These are phyloP conservation scores for Monoraphidium neglectum DNA, from an alignment of 139 green algal genomes.

Conservation along the genomic window DNA sequence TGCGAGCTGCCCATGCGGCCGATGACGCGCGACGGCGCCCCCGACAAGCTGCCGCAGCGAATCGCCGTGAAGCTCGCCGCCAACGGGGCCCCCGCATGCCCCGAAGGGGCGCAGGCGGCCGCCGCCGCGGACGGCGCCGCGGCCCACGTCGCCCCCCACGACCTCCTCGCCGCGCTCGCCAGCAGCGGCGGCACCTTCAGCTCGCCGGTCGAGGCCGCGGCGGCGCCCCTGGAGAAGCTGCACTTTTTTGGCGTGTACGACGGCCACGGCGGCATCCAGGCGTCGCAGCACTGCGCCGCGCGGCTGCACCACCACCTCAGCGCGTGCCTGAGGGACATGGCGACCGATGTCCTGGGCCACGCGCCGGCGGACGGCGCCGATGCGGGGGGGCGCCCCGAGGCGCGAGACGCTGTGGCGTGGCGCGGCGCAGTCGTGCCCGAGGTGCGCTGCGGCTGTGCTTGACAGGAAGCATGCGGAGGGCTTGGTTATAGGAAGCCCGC, in stretches of 20 bases:
- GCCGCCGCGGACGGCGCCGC: constrained; percentile 1
- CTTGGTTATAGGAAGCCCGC: too few relatives aligned
- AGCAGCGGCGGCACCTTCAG: background rate
- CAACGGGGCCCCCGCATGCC: constrained; percentile 5
- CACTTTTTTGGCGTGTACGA: constrained; percentile 84
- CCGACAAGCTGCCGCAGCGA: constrained; percentile 52
- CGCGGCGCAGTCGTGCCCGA: too few relatives aligned
- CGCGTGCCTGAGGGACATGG: constrained; percentile 37
- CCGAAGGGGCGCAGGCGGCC: background rate
- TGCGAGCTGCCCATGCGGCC: constrained; percentile 45
- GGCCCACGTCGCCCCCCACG: background rate
- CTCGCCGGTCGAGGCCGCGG: too few relatives aligned
- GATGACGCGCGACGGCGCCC: constrained; percentile 14
- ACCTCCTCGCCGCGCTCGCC: too few relatives aligned
- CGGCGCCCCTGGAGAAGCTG: constrained; percentile 50
- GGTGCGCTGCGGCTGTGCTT: too few relatives aligned
- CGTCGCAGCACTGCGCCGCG: constrained; percentile 60
- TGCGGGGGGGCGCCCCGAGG: too few relatives aligned
- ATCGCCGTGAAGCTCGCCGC: constrained; percentile 39
- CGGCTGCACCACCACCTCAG: constrained; percentile 67
- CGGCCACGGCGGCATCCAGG: constrained; percentile 70
- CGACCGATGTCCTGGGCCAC: background rate
- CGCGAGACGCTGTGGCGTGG: too few relatives aligned
- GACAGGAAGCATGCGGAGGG: too few relatives aligned
- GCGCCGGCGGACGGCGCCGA: too few relatives aligned